Evolutionary conservation across 441 rosid species (phyloP).

Genomic region (Codiaeum variegatum): DNA sequence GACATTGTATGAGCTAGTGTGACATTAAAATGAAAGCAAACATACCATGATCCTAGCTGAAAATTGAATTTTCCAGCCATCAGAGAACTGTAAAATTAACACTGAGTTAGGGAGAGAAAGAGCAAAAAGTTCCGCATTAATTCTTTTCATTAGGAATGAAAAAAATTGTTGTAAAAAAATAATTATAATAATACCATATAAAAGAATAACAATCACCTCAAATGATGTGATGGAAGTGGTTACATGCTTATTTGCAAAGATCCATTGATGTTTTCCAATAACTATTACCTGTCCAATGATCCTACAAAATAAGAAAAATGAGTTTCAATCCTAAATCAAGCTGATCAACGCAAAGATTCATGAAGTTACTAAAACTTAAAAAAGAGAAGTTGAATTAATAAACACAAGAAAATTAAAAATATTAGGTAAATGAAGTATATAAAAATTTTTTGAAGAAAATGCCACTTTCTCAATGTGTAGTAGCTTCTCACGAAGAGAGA

Average conservation of each 20-base stretch:
- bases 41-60: constrained; percentile 79
- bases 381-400: too few relatives aligned
- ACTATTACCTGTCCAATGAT: constrained; percentile 83
- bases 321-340: too few relatives aligned
- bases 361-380: too few relatives aligned
- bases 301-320: too few relatives aligned
- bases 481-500: too few relatives aligned
- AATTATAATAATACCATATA: too few relatives aligned
- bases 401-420: too few relatives aligned
- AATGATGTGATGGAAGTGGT: constrained; percentile 38
- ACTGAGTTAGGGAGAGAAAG: constrained; percentile 10
- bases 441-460: too few relatives aligned
- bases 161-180: not conserved
- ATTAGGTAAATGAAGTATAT: too few relatives aligned
- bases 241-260: constrained; percentile 48
- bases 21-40: constrained; percentile 14
- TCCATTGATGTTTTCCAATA: constrained; percentile 79
- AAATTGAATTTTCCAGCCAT: constrained; percentile 79
- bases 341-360: too few relatives aligned
- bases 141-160: not conserved
- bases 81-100: constrained; percentile 49
- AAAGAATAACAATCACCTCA: constrained; percentile 49
- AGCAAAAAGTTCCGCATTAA: not conserved
- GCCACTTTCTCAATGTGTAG: too few relatives aligned
- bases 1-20: not conserved